Evolutionary conservation across 2,329 filamentous ascomycete species (phyloP).

Genomic region (Arthroderma sp.): DNA sequence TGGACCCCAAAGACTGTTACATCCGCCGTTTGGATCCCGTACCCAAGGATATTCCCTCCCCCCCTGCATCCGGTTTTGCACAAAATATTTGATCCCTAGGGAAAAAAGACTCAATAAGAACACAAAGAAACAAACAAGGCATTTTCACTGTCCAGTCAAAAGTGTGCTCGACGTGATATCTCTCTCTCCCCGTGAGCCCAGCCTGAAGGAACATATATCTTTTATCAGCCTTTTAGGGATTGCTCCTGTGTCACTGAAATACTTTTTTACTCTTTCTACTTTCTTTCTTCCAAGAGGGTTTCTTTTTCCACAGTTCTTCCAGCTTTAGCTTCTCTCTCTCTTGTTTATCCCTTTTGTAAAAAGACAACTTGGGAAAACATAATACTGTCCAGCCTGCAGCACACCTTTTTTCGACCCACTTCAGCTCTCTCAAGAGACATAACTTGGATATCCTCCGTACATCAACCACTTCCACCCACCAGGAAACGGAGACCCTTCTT

Average conservation of each 20-base stretch:
- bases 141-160: background rate
- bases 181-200: background rate
- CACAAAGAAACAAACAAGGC: background rate
- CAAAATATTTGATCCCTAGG: background rate
- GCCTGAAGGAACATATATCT: background rate
- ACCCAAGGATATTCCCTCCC: background rate
- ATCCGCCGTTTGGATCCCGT: constrained; percentile 3
- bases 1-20: constrained; percentile 4
- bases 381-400: background rate
- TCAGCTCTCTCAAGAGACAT: background rate
- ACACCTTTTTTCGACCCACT: background rate
- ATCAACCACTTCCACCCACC: background rate
- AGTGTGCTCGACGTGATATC: background rate
- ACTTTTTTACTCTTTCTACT: background rate
- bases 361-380: background rate
- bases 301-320: constrained; percentile 14
- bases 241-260: background rate
- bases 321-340: constrained; percentile 4
- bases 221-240: background rate
- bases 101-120: background rate
- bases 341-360: background rate
- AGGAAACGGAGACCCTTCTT: background rate
- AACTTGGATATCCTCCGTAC: background rate
- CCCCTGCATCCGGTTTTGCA: background rate
- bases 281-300: constrained; percentile 3